Conservation (phyloP, 192 early-diverging fungal genomes). For the Entophlyctis luteolus region DNA sequence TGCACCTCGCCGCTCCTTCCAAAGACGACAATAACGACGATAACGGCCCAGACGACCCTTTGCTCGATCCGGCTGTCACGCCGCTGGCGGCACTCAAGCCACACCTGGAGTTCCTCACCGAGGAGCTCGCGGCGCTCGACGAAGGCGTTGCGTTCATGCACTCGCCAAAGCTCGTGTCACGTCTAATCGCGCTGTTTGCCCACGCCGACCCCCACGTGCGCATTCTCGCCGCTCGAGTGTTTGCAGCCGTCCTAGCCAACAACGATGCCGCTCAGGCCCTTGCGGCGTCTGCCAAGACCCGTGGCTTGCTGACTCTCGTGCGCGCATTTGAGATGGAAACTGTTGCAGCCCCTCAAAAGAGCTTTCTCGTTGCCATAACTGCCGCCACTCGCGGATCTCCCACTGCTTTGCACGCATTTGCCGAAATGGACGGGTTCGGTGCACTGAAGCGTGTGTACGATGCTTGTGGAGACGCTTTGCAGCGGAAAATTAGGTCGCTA, state of each 20-base stretch:
- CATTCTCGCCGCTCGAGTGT: conserved; percentile 8
- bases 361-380: background rate
- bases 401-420: background rate
- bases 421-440: background rate
- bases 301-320: background rate
- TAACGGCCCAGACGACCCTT: background rate
- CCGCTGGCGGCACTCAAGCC: background rate
- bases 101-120: background rate
- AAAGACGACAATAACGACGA: background rate
- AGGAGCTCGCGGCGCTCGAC: conserved; percentile 2
- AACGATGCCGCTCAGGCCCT: conserved; percentile 5
- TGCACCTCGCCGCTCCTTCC: background rate
- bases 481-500: background rate
- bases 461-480: background rate
- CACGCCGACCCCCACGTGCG: background rate
- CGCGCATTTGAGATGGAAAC: background rate
- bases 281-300: background rate
- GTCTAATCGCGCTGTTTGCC: background rate
- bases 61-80: background rate
- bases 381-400: conserved; percentile 1
- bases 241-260: conserved; percentile 4
- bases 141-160: conserved; percentile 8
- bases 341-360: background rate
- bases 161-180: background rate
- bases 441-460: background rate